These are phyloP conservation scores for Carex kokanica DNA, from an alignment of 176 grass and related monocot species.

Conservation along the genomic window DNA sequence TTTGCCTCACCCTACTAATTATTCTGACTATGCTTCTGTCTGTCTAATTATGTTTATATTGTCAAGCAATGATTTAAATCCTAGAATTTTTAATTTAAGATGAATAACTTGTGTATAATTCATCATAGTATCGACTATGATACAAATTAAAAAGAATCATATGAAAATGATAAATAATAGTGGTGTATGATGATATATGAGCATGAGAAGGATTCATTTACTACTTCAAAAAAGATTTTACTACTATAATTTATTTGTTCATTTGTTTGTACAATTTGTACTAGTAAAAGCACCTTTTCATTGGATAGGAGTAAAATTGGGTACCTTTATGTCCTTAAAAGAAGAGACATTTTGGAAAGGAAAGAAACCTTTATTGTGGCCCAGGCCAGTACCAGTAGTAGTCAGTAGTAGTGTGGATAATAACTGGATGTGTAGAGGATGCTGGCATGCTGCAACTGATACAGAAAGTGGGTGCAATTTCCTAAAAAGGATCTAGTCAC, in stretches of 20 bases:
- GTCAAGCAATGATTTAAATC: neutral
- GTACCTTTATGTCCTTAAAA: slow-evolving; percentile 17
- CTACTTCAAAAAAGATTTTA: neutral
- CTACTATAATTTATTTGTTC: neutral
- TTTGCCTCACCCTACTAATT: too few species aligned
- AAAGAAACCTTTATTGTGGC: slow-evolving; percentile 8
- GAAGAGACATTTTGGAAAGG: slow-evolving; percentile 8
- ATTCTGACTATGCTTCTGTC: too few species aligned
- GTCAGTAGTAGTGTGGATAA: neutral
- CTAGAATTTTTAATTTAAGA: neutral
- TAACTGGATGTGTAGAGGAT: slow-evolving; percentile 4
- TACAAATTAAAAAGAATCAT: too few species aligned
- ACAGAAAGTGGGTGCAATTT: neutral
- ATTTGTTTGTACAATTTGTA: slow-evolving; percentile 7
- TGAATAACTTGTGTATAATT: too few species aligned
- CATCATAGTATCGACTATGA: too few species aligned
- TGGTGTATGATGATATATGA: neutral
- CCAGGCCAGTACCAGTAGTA: neutral
- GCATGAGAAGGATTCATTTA: neutral
- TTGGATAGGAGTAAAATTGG: slow-evolving; percentile 1
- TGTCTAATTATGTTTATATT: neutral
- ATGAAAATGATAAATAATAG: neutral
- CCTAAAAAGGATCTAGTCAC: neutral
- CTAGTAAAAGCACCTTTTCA: slow-evolving; percentile 12
- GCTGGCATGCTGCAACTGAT: neutral